These are phyloP conservation scores for Fusarium sterilihyphosum DNA, from an alignment of 2,329 filamentous ascomycete genomes.

Conservation along the genomic window DNA sequence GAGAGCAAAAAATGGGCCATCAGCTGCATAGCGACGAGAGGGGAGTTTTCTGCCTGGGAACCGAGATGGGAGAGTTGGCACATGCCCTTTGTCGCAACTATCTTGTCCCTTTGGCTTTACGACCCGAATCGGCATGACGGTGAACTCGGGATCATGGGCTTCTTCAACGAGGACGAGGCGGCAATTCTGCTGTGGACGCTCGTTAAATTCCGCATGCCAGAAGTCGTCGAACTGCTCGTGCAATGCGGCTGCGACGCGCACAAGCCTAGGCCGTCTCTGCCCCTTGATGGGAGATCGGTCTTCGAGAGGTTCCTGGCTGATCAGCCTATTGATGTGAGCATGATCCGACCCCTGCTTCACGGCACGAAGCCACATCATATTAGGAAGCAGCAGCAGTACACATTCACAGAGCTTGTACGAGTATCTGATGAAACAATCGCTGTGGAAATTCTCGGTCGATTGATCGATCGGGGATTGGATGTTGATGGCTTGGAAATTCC, in stretches of 20 bases:
- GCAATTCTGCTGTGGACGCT: constrained; percentile 17
- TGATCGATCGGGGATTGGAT: constrained; percentile 30
- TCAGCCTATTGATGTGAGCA: neutral
- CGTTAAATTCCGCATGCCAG: constrained; percentile 1
- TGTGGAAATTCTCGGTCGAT: neutral
- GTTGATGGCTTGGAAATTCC: constrained; percentile 18
- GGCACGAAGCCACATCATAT: constrained; percentile 17
- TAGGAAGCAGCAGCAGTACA: constrained; percentile 17
- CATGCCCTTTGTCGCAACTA: constrained; percentile 14
- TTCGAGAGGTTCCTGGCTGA: constrained; percentile 25
- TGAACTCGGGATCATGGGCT: neutral
- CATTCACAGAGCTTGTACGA: constrained; percentile 13
- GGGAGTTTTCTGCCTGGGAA: neutral
- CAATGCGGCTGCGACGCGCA: constrained; percentile 21
- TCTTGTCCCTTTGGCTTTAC: neutral
- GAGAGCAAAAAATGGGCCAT: constrained; percentile 30
- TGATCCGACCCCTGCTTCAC: constrained; percentile 19
- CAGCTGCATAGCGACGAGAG: constrained; percentile 13
- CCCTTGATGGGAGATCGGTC: constrained; percentile 3
- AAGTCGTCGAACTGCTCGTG: constrained; percentile 19
- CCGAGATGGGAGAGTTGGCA: constrained; percentile 24
- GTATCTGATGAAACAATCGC: constrained; percentile 1
- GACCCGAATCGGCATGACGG: neutral
- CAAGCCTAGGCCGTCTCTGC: neutral
- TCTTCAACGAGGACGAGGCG: constrained; percentile 14